Conservation (phyloP, 345 rosid species). For the Moringa oleifera region DNA sequence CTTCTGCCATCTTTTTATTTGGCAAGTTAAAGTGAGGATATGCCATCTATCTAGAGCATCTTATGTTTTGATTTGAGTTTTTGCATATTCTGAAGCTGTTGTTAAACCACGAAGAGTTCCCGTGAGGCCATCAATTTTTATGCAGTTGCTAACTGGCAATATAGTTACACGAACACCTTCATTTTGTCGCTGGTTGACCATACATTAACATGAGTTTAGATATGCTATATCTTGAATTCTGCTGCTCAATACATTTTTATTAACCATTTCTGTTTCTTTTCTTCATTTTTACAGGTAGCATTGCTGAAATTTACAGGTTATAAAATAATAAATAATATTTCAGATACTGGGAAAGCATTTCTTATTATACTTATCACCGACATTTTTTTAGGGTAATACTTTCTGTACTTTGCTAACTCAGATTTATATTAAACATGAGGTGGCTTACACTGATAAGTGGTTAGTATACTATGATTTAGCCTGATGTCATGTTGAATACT, state of each 20-base stretch:
- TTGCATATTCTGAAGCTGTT: no score
- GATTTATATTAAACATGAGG: background rate
- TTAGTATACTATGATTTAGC: background rate
- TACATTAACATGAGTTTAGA: background rate
- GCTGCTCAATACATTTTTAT: background rate
- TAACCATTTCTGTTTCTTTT: constrained; percentile 6
- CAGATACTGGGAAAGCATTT: constrained; percentile 91
- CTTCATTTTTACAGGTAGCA: constrained; percentile 58
- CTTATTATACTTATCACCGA: constrained; percentile 74
- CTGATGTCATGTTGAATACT: background rate
- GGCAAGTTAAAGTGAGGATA: no score
- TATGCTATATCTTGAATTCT: constrained; percentile 3
- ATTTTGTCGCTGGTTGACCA: background rate
- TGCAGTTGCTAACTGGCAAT: background rate
- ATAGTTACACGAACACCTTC: background rate
- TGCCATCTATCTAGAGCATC: no score
- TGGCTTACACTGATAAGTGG: background rate
- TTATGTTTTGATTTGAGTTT: no score
- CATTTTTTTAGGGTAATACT: constrained; percentile 76
- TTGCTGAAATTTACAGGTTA: constrained; percentile 92
- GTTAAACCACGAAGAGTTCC: no score
- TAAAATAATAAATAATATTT: constrained; percentile 68
- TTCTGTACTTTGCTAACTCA: constrained; percentile 4
- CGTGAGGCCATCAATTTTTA: no score
- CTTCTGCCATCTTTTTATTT: no score